Conservation (phyloP, 257 asterid genomes). For the Nicotiana tabacum region DNA sequence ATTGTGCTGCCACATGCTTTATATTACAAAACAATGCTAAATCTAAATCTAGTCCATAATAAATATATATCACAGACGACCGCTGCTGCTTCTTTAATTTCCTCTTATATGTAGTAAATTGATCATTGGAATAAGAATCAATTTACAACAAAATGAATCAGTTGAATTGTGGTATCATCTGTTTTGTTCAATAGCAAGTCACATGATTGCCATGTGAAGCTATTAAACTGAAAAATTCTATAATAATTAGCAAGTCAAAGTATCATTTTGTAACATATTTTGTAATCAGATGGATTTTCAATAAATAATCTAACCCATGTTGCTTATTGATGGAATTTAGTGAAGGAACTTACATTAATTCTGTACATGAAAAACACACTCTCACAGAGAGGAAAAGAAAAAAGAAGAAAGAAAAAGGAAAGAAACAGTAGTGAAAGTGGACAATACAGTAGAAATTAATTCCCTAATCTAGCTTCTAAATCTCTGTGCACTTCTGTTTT, state of each 20-base stretch:
- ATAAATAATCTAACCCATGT: not conserved
- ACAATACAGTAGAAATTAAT: not conserved
- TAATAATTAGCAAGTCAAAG: not conserved
- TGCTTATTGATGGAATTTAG: conserved; percentile 2
- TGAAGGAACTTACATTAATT: not conserved
- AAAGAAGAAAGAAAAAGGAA: not conserved
- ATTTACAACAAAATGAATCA: not conserved
- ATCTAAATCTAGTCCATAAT: conserved; percentile 7
- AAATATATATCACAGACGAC: not conserved
- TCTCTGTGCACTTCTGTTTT: not conserved
- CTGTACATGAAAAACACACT: not conserved
- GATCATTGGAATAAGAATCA: conserved; percentile 2
- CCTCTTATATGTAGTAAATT: not conserved
- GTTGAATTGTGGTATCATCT: not conserved
- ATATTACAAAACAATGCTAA: not conserved
- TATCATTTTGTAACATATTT: not conserved
- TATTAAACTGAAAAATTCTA: not conserved
- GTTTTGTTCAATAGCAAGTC: not conserved
- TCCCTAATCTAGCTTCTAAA: not conserved
- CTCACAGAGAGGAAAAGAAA: not conserved
- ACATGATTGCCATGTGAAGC: conserved; percentile 8
- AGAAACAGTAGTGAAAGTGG: not conserved
- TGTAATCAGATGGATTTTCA: not conserved
- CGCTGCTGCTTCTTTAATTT: not conserved
- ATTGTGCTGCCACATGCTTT: conserved; percentile 8